Evolutionary conservation across 257 asterid species (phyloP), one percentile per base, ranked within the genome.

Genomic region (Vinca minor): DNA sequence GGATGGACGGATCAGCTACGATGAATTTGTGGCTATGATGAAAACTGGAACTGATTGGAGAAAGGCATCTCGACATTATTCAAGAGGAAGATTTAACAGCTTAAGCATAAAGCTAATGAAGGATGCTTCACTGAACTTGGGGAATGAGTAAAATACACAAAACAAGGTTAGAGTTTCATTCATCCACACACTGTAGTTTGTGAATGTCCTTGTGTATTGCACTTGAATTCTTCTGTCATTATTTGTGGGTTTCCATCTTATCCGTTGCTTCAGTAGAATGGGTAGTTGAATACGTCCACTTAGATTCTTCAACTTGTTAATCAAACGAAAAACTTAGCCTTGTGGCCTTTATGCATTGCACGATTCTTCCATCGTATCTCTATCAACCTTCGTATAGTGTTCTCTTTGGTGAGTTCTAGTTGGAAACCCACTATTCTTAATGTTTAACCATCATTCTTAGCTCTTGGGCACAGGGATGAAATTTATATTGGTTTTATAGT

Each of bases 41-140:
- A 88, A 80, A 77, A 82, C 96, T 18, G 96, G 96, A 53, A 88
- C 96, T 23, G 95, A 88, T 67, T 89, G 96, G 96, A 89, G 96
- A 80, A 89, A 89, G 81, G 96, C 96, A 63, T 89, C 96, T 13
- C 84, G 96, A 31, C 96, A 89, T 76, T 89, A 89, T 76, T 89
- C 96, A 28, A 74, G 95, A 77, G 95, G 93, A 66, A 81, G 96
- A 76, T 89, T 89, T 71, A 89, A 89, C 49, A 89, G 89, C 64
- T 72, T 89, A 63, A 85, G 96, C 75, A 78, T 83, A 63, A 89
- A 87, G 81, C 76, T 89, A 80, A 80, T 89, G 89, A 89, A 87
- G 74, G 96, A 87, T 79, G 95, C 95, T 57, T 89, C 96, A 35
- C 77, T 88, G 63, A 88, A 85, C 81, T 73, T 84, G 87, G 92